Evolutionary conservation across 2,329 filamentous ascomycete genomes (phyloP).

Genomic region (Apiospora arundinis): DNA sequence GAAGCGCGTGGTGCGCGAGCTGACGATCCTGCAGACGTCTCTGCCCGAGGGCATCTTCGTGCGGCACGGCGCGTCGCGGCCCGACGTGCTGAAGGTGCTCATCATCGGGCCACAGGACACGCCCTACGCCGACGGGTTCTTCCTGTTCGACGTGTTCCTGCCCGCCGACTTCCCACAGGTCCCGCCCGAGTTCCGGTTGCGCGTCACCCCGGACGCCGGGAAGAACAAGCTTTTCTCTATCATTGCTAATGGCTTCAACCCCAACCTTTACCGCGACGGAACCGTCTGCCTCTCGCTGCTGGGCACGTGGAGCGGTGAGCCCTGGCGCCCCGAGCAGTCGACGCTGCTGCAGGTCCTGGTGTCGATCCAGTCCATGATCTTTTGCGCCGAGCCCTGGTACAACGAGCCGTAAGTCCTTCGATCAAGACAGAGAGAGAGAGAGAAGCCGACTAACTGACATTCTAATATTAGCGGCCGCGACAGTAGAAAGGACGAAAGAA

Average conservation of each 20-base stretch:
- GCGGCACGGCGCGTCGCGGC: slow-evolving; percentile 49
- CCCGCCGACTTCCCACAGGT: slow-evolving; percentile 46
- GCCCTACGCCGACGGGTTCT: slow-evolving; percentile 60
- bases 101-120: slow-evolving; percentile 57
- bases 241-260: slow-evolving; percentile 51
- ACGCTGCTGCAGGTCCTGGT: slow-evolving; percentile 59
- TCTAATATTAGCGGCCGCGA: neutral
- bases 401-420: slow-evolving; percentile 53
- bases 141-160: slow-evolving; percentile 61
- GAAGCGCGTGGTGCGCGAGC: slow-evolving; percentile 53
- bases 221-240: slow-evolving; percentile 32
- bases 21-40: slow-evolving; percentile 50
- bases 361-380: slow-evolving; percentile 64
- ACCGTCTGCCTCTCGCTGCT: slow-evolving; percentile 59
- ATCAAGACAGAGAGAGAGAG: too few relatives aligned
- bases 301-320: slow-evolving; percentile 54
- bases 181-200: slow-evolving; percentile 51
- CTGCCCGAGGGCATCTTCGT: slow-evolving; percentile 60
- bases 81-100: slow-evolving; percentile 57
- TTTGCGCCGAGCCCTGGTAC: slow-evolving; percentile 58
- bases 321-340: slow-evolving; percentile 52
- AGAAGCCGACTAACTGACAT: too few relatives aligned
- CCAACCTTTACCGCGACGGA: slow-evolving; percentile 57
- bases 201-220: slow-evolving; percentile 43
- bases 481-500: slow-evolving; percentile 26